Conservation (phyloP, 1,139 yeast species). For the Yamadazyma triangularis region DNA sequence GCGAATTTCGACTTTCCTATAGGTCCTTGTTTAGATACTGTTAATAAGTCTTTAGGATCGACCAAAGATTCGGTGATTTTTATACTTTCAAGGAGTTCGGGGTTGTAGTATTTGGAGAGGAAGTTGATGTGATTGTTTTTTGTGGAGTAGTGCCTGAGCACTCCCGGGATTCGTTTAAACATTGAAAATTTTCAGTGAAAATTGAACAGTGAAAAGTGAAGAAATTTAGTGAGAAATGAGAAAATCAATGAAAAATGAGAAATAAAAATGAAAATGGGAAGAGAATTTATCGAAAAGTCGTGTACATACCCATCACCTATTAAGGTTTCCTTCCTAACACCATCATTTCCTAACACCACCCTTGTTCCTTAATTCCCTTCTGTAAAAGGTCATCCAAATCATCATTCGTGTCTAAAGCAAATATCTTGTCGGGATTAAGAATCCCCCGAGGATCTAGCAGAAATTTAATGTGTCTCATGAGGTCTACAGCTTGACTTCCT, state of each 20-base stretch:
- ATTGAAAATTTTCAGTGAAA: too few relatives aligned
- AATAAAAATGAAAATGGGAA: too few relatives aligned
- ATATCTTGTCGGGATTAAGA: slow-evolving; percentile 41
- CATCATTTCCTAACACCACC: too few relatives aligned
- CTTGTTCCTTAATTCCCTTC: slow-evolving; percentile 15
- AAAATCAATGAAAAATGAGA: too few relatives aligned
- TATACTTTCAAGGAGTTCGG: slow-evolving; percentile 74
- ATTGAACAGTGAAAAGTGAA: too few relatives aligned
- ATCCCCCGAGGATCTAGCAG: slow-evolving; percentile 39
- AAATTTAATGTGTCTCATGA: slow-evolving; percentile 40
- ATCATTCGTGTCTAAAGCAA: slow-evolving; percentile 36
- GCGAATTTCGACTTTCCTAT: slow-evolving; percentile 29
- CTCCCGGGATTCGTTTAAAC: too few relatives aligned
- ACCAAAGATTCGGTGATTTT: slow-evolving; percentile 73
- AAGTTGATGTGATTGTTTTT: slow-evolving; percentile 60
- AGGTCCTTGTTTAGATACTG: slow-evolving; percentile 29
- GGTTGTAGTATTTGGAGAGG: slow-evolving; percentile 68
- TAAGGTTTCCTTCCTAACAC: too few relatives aligned
- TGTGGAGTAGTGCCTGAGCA: too few relatives aligned
- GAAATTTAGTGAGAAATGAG: too few relatives aligned
- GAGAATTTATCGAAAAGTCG: too few relatives aligned
- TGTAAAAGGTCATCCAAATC: slow-evolving; percentile 28
- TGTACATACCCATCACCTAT: too few relatives aligned
- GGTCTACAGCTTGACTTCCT: slow-evolving; percentile 33
- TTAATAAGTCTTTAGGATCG: slow-evolving; percentile 52